Conservation (phyloP, 306 rosid genomes). For the Acacia melanoxylon region DNA sequence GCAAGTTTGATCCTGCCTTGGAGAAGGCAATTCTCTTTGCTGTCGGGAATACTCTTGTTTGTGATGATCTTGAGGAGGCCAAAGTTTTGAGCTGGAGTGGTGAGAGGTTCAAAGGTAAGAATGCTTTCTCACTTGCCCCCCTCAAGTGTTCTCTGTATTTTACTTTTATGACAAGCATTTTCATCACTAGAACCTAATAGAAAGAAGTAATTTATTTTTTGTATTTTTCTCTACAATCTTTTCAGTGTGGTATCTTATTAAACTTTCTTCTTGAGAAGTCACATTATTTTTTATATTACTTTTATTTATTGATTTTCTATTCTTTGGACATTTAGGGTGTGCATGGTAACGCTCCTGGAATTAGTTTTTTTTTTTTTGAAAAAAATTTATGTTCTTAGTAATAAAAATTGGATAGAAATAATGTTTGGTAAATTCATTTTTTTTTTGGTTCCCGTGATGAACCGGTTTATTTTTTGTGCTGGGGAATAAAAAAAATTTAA, state of each 20-base stretch:
- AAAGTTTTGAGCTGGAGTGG: slow-evolving; percentile 95
- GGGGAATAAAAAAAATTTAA: too few relatives aligned
- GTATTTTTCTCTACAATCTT: slow-evolving; percentile 8
- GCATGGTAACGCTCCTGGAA: too few relatives aligned
- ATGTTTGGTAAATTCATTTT: too few relatives aligned
- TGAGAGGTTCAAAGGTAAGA: slow-evolving; percentile 89
- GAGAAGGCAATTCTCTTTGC: slow-evolving; percentile 97
- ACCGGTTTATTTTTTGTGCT: too few relatives aligned
- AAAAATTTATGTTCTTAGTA: too few relatives aligned
- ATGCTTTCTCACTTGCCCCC: neutral
- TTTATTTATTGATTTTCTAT: neutral
- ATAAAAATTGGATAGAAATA: too few relatives aligned
- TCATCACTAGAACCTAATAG: slow-evolving; percentile 1
- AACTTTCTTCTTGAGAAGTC: slow-evolving; percentile 10
- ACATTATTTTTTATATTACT: neutral
- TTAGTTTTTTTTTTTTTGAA: too few relatives aligned
- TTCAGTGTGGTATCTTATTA: slow-evolving; percentile 3
- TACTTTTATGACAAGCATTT: neutral
- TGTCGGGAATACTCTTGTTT: slow-evolving; percentile 97
- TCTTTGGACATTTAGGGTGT: neutral
- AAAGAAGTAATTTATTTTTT: slow-evolving; percentile 16
- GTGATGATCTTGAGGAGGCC: slow-evolving; percentile 94
- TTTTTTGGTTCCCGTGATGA: too few relatives aligned
- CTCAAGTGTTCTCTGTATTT: slow-evolving; percentile 6
- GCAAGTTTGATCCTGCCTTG: slow-evolving; percentile 84